Evolutionary conservation across 345 rosid species (phyloP), one percentile per base, ranked within the genome.

Genomic region (Odontarrhena argentea): DNA sequence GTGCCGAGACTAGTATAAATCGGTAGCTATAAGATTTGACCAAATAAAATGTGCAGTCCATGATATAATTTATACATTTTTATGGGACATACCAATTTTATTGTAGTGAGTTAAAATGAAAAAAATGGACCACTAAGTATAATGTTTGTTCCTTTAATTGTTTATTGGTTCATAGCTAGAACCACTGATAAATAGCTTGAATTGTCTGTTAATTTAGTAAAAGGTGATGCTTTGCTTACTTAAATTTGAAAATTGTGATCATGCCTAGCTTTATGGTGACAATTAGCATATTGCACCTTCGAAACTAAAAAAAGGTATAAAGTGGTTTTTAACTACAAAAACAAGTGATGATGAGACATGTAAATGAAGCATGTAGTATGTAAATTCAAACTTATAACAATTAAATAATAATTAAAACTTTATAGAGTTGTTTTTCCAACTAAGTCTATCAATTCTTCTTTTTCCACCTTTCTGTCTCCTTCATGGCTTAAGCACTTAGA

Each of bases 391-490:
- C 26, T 65, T 55, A 44, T 32, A 32, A 4, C 42, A 18, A 60
- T 43, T 67, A 71, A 11, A 34, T 38, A 64, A 52, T 48, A 30
- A 51, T 44, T 35, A 28, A 51, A 43, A 53, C 42, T 28, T 34
- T 24, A 57, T 49, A 25, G 72, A 67, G 43, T 66, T 48, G 25
- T 56, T 58, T 60, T 78, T 63, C 68, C 76, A 73, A 47, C 78
- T 76, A 78, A 73, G 78, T 55, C 74, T 74, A 68, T 41, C n/a
- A 71, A 14, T 58, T 25, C 58, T 34, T 57, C 58, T 34, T 57
- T 67, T 68, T 5, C 44, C 18, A 60, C 65, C 79, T 75, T 72
- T 77, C 44, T 67, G 60, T 80, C 74, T 74, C 62, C 66, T 58
- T 62, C 55, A 48, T 41, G 60, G 26, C 63, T 71, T 55, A 57